A percentile compares a stretch with the other conserved stretches of the same genome.
phyloP scores from a whole-genome alignment of 176 grass and related monocot genomes.

The Carex kokanica region DNA sequence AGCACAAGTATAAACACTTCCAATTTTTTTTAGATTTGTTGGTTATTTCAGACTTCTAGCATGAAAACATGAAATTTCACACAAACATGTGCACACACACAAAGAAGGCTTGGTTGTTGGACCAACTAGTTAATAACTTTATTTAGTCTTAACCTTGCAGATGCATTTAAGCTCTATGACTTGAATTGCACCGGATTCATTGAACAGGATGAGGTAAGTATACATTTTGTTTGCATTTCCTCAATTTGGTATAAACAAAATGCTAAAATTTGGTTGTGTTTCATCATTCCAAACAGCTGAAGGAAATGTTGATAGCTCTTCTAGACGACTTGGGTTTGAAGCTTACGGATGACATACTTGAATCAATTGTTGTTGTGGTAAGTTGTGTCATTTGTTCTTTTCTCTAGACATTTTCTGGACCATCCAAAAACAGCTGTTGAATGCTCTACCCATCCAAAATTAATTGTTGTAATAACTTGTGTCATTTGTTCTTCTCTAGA shows the following conservation, averaged over 20 bases:
- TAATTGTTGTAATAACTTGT: background rate
- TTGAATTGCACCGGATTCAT: constrained; percentile 25
- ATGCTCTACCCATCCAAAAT: too few species aligned
- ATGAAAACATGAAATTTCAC: too few species aligned
- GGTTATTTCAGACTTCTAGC: background rate
- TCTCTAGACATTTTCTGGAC: background rate
- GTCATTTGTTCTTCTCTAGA: background rate
- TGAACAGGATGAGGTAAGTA: constrained; percentile 29
- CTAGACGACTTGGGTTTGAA: constrained; percentile 9
- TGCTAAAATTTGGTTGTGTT: background rate
- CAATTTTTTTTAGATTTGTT: background rate
- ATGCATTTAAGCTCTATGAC: constrained; percentile 30
- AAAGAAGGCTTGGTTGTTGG: background rate
- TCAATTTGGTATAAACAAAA: background rate
- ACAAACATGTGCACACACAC: background rate
- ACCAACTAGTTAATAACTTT: background rate
- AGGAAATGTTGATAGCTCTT: constrained; percentile 14
- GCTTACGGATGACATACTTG: constrained; percentile 4
- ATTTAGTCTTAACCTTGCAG: background rate
- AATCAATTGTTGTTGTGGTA: constrained; percentile 20
- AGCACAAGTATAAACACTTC: too few species aligned
- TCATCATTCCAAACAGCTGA: background rate
- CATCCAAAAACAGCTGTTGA: too few species aligned
- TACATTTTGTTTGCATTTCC: constrained; percentile 4
- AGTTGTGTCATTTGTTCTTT: background rate